Percentiles rank a stretch among this genome's conserved stretches.
These are phyloP conservation scores for Cystofilobasidium bisporidii DNA, from an alignment of 768 basidiomycete species.

Conservation along the genomic window DNA sequence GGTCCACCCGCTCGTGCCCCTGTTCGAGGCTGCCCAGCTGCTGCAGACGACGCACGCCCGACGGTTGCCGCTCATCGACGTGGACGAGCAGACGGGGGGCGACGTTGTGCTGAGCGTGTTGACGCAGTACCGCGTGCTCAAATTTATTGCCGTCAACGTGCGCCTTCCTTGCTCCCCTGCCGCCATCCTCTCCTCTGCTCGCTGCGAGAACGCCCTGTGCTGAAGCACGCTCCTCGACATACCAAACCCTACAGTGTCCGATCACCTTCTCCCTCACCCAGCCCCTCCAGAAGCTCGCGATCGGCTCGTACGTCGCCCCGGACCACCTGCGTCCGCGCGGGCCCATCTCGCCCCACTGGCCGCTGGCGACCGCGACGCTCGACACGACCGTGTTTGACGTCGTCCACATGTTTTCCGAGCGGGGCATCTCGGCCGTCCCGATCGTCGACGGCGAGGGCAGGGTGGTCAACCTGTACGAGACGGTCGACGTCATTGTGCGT, in stretches of 20 bases:
- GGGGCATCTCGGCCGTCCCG: slow-evolving; percentile 90
- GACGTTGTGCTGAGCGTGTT: slow-evolving; percentile 92
- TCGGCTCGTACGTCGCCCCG: slow-evolving; percentile 77
- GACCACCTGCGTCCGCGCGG: slow-evolving; percentile 33
- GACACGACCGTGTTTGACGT: slow-evolving; percentile 92
- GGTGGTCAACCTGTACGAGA: slow-evolving; percentile 94
- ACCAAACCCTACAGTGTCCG: slow-evolving; percentile 14
- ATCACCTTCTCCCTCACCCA: slow-evolving; percentile 49
- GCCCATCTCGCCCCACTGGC: slow-evolving; percentile 49
- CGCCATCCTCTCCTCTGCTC: no score
- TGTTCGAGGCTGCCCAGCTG: slow-evolving; percentile 79
- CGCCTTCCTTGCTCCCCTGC: slow-evolving; percentile 33
- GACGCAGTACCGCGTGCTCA: slow-evolving; percentile 94
- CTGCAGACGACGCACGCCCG: slow-evolving; percentile 93
- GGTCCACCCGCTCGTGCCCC: slow-evolving; percentile 75
- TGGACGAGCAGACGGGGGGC: slow-evolving; percentile 84
- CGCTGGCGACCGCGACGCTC: slow-evolving; percentile 83
- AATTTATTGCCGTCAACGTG: slow-evolving; percentile 96
- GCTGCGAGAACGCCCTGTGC: background rate
- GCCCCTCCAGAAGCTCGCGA: slow-evolving; percentile 59
- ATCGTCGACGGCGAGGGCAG: slow-evolving; percentile 74
- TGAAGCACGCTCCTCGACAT: background rate
- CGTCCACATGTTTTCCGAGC: slow-evolving; percentile 95
- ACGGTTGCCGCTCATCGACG: slow-evolving; percentile 83
- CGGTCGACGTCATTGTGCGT: slow-evolving; percentile 94